Evolutionary conservation across 805 yeast species (phyloP).

Genomic region (Phaffomyces antillensis): DNA sequence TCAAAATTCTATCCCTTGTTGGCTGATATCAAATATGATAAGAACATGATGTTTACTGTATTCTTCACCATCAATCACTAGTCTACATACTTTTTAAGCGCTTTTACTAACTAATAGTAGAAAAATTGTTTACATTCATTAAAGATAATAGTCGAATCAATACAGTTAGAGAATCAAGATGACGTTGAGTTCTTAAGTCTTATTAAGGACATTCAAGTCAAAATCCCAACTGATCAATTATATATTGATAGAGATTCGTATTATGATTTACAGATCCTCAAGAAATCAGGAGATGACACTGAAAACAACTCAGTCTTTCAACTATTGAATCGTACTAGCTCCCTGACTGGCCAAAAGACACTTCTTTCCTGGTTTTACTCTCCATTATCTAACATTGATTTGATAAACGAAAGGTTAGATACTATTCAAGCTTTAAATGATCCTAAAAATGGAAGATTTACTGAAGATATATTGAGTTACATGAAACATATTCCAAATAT

Average conservation of each 20-base stretch:
- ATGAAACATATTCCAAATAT: conserved; percentile 27
- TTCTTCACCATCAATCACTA: neutral
- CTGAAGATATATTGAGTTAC: conserved; percentile 16
- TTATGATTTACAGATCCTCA: conserved; percentile 22
- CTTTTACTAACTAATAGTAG: neutral
- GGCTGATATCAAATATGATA: neutral
- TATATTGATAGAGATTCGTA: conserved; percentile 24
- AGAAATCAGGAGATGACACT: conserved; percentile 1
- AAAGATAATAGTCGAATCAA: neutral
- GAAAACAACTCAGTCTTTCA: conserved; percentile 13
- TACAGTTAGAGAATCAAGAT: neutral
- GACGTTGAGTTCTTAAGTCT: neutral
- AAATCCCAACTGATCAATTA: conserved; percentile 12
- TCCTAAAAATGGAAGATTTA: conserved; percentile 11
- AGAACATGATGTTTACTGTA: conserved; percentile 1
- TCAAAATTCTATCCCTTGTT: neutral
- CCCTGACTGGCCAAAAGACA: conserved; percentile 25
- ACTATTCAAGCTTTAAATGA: conserved; percentile 22
- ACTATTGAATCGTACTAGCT: conserved; percentile 19
- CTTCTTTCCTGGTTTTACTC: conserved; percentile 29
- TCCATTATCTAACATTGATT: conserved; percentile 25
- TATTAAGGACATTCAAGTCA: conserved; percentile 1
- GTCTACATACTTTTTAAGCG: too few species aligned
- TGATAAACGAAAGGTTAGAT: conserved; percentile 25
- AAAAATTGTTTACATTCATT: neutral